phyloP scores from a whole-genome alignment of 192 early-diverging fungal species.

The Jimgerdemannia lactiflua region DNA sequence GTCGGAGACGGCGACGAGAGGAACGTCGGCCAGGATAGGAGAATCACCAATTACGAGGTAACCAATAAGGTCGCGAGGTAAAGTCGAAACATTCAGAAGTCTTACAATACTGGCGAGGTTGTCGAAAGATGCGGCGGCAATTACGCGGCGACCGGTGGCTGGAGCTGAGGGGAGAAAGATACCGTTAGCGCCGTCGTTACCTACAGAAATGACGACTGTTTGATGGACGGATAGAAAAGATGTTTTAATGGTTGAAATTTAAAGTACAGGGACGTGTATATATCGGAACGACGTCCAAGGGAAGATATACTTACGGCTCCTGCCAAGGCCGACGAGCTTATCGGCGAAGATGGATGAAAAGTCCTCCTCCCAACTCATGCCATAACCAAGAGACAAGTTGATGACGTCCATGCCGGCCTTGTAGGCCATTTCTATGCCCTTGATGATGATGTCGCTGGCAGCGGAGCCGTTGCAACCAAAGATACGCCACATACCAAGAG shows the following conservation, averaged over 20 bases:
- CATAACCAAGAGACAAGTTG: slow-evolving; percentile 79
- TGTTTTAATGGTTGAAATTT: not conserved
- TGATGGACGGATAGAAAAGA: not conserved
- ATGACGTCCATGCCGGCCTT: slow-evolving; percentile 72
- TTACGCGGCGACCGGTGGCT: slow-evolving; percentile 45
- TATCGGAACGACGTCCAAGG: not conserved
- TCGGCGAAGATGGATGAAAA: slow-evolving; percentile 57
- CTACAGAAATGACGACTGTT: slow-evolving; percentile 54
- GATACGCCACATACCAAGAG: slow-evolving; percentile 76
- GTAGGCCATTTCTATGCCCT: slow-evolving; percentile 70
- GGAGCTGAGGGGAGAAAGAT: slow-evolving; percentile 58
- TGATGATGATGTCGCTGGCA: slow-evolving; percentile 70
- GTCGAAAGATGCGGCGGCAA: slow-evolving; percentile 57
- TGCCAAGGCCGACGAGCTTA: slow-evolving; percentile 36
- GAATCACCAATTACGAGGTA: not conserved
- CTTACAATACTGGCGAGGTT: slow-evolving; percentile 31
- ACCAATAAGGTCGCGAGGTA: not conserved
- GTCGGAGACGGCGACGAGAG: slow-evolving; percentile 43
- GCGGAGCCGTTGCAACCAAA: slow-evolving; percentile 75
- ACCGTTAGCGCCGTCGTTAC: slow-evolving; percentile 67
- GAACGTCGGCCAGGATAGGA: slow-evolving; percentile 38
- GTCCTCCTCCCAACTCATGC: slow-evolving; percentile 57
- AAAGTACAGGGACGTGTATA: slow-evolving; percentile 24
- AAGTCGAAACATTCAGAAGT: slow-evolving; percentile 25
- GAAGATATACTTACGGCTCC: slow-evolving; percentile 6